These are phyloP conservation scores for Claviceps sp. DNA, from an alignment of 2,329 filamentous ascomycete species.

Conservation along the genomic window DNA sequence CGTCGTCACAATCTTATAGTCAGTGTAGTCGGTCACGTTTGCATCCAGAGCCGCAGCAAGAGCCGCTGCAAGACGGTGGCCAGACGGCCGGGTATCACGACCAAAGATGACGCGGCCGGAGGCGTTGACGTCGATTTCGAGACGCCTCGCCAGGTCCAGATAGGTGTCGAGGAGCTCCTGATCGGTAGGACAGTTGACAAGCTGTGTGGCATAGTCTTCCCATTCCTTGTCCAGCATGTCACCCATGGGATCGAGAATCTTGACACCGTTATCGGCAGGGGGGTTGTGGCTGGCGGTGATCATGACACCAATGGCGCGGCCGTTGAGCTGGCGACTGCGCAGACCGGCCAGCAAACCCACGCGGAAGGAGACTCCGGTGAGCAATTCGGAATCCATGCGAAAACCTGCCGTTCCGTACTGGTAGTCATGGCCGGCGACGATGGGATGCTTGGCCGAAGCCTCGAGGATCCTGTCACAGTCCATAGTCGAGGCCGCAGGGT, in stretches of 20 bases:
- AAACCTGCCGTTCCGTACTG: slow-evolving; percentile 57
- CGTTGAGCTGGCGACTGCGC: slow-evolving; percentile 77
- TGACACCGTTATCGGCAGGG: slow-evolving; percentile 80
- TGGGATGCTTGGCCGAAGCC: slow-evolving; percentile 49
- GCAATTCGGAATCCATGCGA: slow-evolving; percentile 60
- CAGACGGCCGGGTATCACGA: slow-evolving; percentile 85
- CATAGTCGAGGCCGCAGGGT: slow-evolving; percentile 24
- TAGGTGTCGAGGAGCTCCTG: slow-evolving; percentile 65
- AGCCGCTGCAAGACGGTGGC: slow-evolving; percentile 66
- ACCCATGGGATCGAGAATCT: slow-evolving; percentile 93
- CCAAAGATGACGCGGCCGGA: slow-evolving; percentile 78
- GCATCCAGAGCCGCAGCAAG: slow-evolving; percentile 69
- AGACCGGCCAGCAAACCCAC: slow-evolving; percentile 82
- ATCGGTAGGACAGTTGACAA: slow-evolving; percentile 74
- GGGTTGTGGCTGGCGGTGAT: slow-evolving; percentile 91
- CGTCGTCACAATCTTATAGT: slow-evolving; percentile 87
- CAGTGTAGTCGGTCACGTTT: slow-evolving; percentile 58
- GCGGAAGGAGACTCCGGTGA: slow-evolving; percentile 85
- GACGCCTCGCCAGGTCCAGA: slow-evolving; percentile 57
- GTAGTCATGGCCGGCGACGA: slow-evolving; percentile 40
- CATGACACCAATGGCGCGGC: slow-evolving; percentile 92
- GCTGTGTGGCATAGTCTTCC: slow-evolving; percentile 76
- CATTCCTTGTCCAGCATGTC: slow-evolving; percentile 96
- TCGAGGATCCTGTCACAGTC: slow-evolving; percentile 39
- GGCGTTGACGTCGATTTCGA: slow-evolving; percentile 59